A percentile compares a stretch with the other conserved stretches of the same genome.
Evolutionary conservation across 768 basidiomycete genomes (phyloP).

Genomic region (Pulveroboletus ravenelii): DNA sequence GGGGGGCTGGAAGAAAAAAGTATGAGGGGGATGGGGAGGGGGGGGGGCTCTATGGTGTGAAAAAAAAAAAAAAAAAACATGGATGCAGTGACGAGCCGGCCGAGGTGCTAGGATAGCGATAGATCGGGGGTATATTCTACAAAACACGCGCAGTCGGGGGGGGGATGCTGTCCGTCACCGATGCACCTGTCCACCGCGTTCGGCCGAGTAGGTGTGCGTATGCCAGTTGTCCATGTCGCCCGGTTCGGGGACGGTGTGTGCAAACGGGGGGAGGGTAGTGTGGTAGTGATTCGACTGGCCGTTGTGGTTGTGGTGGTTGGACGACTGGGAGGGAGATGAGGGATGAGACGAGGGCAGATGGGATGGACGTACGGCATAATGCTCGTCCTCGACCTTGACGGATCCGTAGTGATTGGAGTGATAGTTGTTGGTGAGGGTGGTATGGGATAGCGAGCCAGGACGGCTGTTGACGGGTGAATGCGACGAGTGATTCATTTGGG

Average conservation of each 20-base stretch:
- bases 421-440: conserved; percentile 38
- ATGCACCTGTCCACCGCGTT: conserved; percentile 56
- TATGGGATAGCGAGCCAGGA: conserved; percentile 37
- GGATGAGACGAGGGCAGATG: not conserved
- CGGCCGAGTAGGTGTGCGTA: conserved; percentile 50
- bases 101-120: conserved; percentile 29
- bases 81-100: conserved; percentile 16
- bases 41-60: conserved; percentile 24
- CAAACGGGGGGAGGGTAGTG: conserved; percentile 43
- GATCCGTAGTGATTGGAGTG: conserved; percentile 45
- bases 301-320: conserved; percentile 32
- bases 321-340: conserved; percentile 18
- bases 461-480: conserved; percentile 49
- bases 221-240: conserved; percentile 59
- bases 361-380: conserved; percentile 39
- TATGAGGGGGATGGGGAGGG: too few species aligned
- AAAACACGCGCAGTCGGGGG: conserved; percentile 4
- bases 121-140: conserved; percentile 35
- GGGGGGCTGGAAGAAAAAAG: too few species aligned
- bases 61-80: conserved; percentile 2
- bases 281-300: conserved; percentile 38
- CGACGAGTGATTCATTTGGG: conserved; percentile 58
- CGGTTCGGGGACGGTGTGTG: conserved; percentile 36
- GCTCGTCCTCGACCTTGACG: conserved; percentile 69
- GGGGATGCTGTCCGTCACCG: conserved; percentile 41